phyloP scores from a whole-genome alignment of 31 red algal species.

The Odonthalia washingtoniensis region DNA sequence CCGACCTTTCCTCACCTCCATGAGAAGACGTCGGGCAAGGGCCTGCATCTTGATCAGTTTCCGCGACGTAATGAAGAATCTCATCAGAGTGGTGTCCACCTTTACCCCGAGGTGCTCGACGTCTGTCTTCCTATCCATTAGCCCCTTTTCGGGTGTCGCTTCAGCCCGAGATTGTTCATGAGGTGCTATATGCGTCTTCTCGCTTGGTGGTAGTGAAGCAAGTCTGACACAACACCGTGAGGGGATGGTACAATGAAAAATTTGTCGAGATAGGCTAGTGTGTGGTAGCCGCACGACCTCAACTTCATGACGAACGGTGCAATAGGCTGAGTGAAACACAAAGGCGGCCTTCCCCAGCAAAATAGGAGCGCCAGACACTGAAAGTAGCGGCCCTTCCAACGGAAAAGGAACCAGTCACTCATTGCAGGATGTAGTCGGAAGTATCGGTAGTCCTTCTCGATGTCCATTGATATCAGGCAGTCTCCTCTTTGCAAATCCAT shows the following conservation, averaged over 20 bases:
- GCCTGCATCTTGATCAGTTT: conserved; percentile 26
- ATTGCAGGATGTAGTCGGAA: conserved; percentile 16
- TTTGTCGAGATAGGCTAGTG: conserved; percentile 62
- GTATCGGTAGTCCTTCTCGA: conserved; percentile 44
- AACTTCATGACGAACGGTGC: conserved; percentile 39
- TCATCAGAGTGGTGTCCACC: conserved; percentile 33
- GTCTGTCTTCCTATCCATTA: conserved; percentile 34
- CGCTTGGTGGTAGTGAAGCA: conserved; percentile 9
- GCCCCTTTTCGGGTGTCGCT: conserved; percentile 23
- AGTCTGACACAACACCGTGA: not conserved
- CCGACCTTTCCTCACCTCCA: conserved; percentile 32
- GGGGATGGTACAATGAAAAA: conserved; percentile 38
- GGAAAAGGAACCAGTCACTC: conserved; percentile 58
- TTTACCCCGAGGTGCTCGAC: conserved; percentile 45
- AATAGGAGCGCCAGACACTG: conserved; percentile 51
- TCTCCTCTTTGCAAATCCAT: conserved; percentile 29
- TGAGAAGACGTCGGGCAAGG: conserved; percentile 3
- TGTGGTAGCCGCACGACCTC: conserved; percentile 19
- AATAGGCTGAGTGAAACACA: conserved; percentile 45
- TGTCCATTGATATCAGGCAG: conserved; percentile 29
- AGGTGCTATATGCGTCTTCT: not conserved
- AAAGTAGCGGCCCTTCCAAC: conserved; percentile 39
- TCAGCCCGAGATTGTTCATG: conserved; percentile 23
- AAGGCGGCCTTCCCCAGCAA: conserved; percentile 29
- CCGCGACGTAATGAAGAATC: conserved; percentile 31